phyloP scores from a whole-genome alignment of 2,329 filamentous ascomycete species.

The Xylariaceae sp. region DNA sequence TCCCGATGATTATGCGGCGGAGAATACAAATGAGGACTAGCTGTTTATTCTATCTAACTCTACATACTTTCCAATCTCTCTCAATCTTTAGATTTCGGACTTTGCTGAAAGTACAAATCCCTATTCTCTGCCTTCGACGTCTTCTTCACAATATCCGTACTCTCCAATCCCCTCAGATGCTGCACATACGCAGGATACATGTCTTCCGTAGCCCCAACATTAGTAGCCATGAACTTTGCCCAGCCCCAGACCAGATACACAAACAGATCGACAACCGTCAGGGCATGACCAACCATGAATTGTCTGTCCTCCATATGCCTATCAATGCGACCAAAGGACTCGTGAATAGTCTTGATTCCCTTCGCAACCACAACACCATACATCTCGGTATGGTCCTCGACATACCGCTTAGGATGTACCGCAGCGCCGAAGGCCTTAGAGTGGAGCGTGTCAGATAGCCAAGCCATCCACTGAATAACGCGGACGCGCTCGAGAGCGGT shows the following conservation, averaged over 20 bases:
- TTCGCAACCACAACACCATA: constrained; percentile 14
- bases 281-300: constrained; percentile 19
- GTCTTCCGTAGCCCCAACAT: constrained; percentile 16
- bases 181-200: constrained; percentile 19
- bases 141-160: too few relatives aligned
- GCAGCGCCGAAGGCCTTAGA: constrained; percentile 26
- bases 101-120: too few relatives aligned
- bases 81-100: too few relatives aligned
- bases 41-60: too few relatives aligned
- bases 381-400: constrained; percentile 13
- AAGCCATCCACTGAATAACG: constrained; percentile 33
- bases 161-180: too few relatives aligned
- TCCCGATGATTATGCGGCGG: too few relatives aligned
- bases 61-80: too few relatives aligned
- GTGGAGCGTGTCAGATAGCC: constrained; percentile 34
- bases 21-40: too few relatives aligned
- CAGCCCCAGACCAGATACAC: constrained; percentile 24
- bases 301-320: constrained; percentile 9
- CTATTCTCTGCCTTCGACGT: too few relatives aligned
- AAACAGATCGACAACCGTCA: constrained; percentile 26
- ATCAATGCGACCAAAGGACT: constrained; percentile 20
- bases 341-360: constrained; percentile 13
- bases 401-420: constrained; percentile 29
- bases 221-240: constrained; percentile 2
- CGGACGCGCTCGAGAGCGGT: constrained; percentile 22